Evolutionary conservation across 2,329 filamentous ascomycete genomes (phyloP), one percentile per base, ranked within the genome.

Genomic region (Acrocalymma vagum): DNA sequence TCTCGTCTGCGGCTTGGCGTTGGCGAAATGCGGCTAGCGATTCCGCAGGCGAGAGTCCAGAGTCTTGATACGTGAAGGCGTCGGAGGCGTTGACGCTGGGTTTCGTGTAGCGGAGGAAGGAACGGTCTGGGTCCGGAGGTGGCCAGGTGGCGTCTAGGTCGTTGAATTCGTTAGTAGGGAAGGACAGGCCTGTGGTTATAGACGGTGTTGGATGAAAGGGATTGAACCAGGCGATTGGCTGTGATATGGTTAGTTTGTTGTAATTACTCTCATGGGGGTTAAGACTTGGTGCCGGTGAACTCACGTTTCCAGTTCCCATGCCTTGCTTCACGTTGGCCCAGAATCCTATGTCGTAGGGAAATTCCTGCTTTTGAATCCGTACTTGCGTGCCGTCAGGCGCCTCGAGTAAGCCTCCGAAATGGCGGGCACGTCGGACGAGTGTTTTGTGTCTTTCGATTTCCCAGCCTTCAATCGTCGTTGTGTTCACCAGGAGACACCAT

Each of bases 401-500:
- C 23, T 81, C 68, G 29, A 77, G 70, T 55, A 75, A 81, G 5
- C 83, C 83, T 1, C 83, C 83, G 14, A 81, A 74, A 24, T 69
- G 63, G 4, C 70, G 59, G 2, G 75, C 72, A 11, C 76, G 71
- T 3, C 74, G 65, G 5, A 78, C 48, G 1, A 78, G 58, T 4
- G 75, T 72, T 6, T 69, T 60, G 47, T 78, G 76, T 4, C 76
- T 67, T 45, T 78, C 74, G 18, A 78, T 74, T 45, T 79, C 88
- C 88, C 88, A 93, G 46, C 79, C 78, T 70, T 95, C 90, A 57
- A 95, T 94, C 65, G 88, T 90, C 16, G 88, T 93, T 11, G 79
- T 83, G 71, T 92, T 92, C 46, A 85, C 76, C 4, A 79, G 57
- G 63, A 88, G 84, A 38, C 78, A 78, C 64, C 80, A 82, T 1